Base-by-base conservation (phyloP, 2,329 filamentous ascomycete species). In the Fusarium redolens region DNA sequence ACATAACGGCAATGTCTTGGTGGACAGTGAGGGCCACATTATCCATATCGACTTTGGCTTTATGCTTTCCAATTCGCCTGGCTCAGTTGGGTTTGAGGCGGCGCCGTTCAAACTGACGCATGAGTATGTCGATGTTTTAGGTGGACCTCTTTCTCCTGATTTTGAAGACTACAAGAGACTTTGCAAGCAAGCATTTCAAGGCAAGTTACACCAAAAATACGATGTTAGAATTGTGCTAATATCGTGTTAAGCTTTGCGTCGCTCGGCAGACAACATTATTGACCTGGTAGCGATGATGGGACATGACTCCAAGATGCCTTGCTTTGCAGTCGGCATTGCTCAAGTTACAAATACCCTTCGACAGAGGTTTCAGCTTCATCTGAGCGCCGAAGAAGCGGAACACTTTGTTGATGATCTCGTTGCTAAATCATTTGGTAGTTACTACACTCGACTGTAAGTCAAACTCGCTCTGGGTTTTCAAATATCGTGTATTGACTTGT, bases 41-140 rank as follows among this genome's bases (percentile, higher is more conserved):
- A 91, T 96, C 68, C 93, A 96, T 79, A 96, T 96, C 69, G 93
- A 96, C 81, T 96, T 96, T 81, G 93, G 93, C 61, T 96, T 96
- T 80, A 96, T 96, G 92, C 86, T 96, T 38, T 95, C 92, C 51
- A 96, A 96, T 81, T 95, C 93, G 3, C 93, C 93, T 0, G 93
- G 93, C 1, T 92, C 91, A 13, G 93, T 96, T 79, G 93, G 93
- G 5, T 96, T 96, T 77, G 93, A 96, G 82, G 93, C 93, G 18
- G 93, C 93, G 8, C 93, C 93, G 2, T 96, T 96, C 83, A 96
- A 96, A 84, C 85, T 96, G 31, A 95, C 93, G 3, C 90, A 95
- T 72, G 93, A 96, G 78, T 96, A 96, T 79, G 91, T 96, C 43
- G 93, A 96, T 75, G 92, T 96, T 12, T 84, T 96, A 35, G 93